phyloP scores from a whole-genome alignment of 441 rosid species.

The Melastoma candidum region DNA sequence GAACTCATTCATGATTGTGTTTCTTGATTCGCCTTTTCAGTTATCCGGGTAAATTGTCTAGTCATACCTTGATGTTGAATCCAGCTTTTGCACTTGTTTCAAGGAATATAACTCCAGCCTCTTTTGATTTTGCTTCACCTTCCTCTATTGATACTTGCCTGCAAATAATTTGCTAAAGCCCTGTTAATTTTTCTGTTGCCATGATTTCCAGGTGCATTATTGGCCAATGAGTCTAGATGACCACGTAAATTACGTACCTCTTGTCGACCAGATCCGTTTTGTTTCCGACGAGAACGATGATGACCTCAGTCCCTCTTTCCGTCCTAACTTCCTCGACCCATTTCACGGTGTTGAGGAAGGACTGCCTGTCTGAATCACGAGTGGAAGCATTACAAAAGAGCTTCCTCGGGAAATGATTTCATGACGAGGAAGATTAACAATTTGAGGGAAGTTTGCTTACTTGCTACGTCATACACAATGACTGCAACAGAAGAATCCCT shows the following conservation, averaged over 20 bases:
- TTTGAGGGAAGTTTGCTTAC: constrained; percentile 7
- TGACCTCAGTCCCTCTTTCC: constrained; percentile 88
- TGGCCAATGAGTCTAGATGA: not conserved
- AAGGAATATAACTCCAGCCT: constrained; percentile 77
- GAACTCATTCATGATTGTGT: too few species aligned
- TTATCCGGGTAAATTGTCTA: not conserved
- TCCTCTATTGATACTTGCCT: constrained; percentile 98
- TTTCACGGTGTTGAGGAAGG: constrained; percentile 68
- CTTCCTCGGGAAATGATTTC: constrained; percentile 1
- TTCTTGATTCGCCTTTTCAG: too few species aligned
- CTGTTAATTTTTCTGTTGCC: not conserved
- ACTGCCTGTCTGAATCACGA: constrained; percentile 52
- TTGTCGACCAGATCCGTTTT: constrained; percentile 88
- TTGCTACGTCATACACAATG: constrained; percentile 26
- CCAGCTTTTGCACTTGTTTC: constrained; percentile 98
- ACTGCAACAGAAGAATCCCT: constrained; percentile 29
- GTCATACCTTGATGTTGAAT: constrained; percentile 71
- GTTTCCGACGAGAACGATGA: constrained; percentile 82
- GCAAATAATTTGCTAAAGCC: constrained; percentile 16
- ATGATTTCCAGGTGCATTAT: too few species aligned
- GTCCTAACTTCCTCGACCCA: constrained; percentile 90
- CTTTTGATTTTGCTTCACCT: constrained; percentile 86
- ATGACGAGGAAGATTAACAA: not conserved
- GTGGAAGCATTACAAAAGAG: constrained; percentile 9
- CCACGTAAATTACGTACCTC: constrained; percentile 33